These are phyloP conservation scores for Clavispora asparagi DNA, from an alignment of 805 yeast genomes.

Conservation along the genomic window DNA sequence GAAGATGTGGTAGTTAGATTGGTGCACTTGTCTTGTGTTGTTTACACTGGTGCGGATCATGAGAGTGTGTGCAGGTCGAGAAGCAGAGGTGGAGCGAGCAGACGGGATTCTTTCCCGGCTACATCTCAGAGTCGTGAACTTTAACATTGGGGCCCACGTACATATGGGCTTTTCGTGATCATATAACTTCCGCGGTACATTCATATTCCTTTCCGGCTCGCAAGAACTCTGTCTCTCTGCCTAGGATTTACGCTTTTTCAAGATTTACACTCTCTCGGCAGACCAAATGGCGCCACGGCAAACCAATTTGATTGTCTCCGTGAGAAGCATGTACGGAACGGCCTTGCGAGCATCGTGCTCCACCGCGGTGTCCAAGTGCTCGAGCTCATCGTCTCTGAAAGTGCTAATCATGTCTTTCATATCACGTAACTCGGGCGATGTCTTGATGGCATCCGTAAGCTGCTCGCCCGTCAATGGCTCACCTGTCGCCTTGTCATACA, in stretches of 20 bases:
- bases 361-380: slow-evolving; percentile 91
- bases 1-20: not conserved
- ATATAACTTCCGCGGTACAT: not conserved
- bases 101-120: not conserved
- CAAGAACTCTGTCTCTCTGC: not conserved
- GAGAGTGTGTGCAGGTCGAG: not conserved
- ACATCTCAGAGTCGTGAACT: not conserved
- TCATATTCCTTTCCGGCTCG: not conserved
- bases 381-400: slow-evolving; percentile 92
- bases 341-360: slow-evolving; percentile 90
- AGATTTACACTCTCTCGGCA: slow-evolving; percentile 68
- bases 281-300: slow-evolving; percentile 88
- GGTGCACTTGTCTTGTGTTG: not conserved
- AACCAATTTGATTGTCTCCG: slow-evolving; percentile 78
- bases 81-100: not conserved
- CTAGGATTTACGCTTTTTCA: not conserved
- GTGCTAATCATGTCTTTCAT: slow-evolving; percentile 61
- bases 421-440: slow-evolving; percentile 50
- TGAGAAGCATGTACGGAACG: slow-evolving; percentile 81
- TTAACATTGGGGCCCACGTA: not conserved
- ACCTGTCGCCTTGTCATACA: slow-evolving; percentile 32
- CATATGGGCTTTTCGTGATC: not conserved
- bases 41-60: not conserved
- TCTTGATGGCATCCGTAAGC: slow-evolving; percentile 20
- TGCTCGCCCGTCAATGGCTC: slow-evolving; percentile 17